phyloP scores from a whole-genome alignment of 179 eudicot species.

The Sideroxylon spinosum region DNA sequence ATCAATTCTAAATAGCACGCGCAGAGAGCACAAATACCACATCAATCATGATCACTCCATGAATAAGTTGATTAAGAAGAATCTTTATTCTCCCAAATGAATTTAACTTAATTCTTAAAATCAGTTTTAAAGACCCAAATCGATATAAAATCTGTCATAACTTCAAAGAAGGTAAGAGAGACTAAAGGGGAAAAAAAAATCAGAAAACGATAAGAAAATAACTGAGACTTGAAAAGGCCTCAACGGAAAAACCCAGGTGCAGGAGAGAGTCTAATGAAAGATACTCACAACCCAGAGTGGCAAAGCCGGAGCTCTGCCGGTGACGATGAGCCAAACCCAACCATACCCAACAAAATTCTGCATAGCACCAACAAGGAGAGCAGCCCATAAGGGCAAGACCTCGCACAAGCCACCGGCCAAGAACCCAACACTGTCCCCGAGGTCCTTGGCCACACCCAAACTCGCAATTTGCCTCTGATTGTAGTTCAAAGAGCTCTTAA shows the following conservation, averaged over 20 bases:
- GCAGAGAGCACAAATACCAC: neutral
- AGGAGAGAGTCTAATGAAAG: neutral
- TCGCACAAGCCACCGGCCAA: conserved; percentile 81
- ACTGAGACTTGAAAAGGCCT: conserved; percentile 7
- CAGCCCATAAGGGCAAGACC: conserved; percentile 76
- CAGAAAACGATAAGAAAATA: neutral
- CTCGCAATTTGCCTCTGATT: conserved; percentile 81
- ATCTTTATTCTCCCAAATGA: neutral
- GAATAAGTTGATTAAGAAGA: too few species aligned
- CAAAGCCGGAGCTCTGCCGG: conserved; percentile 54
- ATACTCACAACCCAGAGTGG: conserved; percentile 87
- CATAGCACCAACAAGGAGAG: conserved; percentile 72
- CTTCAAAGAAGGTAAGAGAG: neutral
- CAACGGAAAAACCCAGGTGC: neutral
- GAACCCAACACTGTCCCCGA: conserved; percentile 93
- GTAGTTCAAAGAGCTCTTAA: conserved; percentile 61
- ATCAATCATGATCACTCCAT: neutral
- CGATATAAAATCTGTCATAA: neutral
- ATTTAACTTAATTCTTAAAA: neutral
- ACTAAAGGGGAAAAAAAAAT: neutral
- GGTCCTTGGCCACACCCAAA: conserved; percentile 87
- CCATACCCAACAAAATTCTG: conserved; percentile 88
- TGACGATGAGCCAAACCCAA: conserved; percentile 80
- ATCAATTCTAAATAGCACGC: neutral
- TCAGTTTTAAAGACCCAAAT: neutral